phyloP scores from a whole-genome alignment of 495 filamentous ascomycete genomes.

The Lepidopterella palustris region DNA sequence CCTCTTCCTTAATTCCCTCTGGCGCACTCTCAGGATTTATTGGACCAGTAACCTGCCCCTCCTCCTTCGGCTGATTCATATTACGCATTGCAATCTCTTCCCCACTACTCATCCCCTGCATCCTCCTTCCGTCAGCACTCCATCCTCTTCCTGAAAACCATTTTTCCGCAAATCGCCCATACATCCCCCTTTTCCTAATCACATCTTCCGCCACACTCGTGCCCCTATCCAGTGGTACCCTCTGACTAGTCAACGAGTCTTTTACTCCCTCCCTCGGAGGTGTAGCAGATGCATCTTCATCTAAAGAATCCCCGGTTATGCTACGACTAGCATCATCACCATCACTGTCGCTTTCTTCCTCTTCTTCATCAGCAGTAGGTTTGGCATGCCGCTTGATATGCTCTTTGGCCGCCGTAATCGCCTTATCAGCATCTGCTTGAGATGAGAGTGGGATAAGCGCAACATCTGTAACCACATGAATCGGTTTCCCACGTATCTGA shows the following conservation, averaged over 20 bases:
- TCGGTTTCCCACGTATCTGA: constrained; percentile 67
- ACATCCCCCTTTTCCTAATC: constrained; percentile 65
- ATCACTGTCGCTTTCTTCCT: constrained; percentile 38
- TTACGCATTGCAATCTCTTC: constrained; percentile 27
- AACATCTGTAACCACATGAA: constrained; percentile 81
- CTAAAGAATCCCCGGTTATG: constrained; percentile 29
- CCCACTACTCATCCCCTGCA: constrained; percentile 50
- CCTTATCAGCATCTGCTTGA: constrained; percentile 60
- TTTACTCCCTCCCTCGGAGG: constrained; percentile 7
- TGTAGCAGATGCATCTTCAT: constrained; percentile 21
- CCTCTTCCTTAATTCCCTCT: constrained; percentile 10
- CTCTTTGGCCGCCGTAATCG: constrained; percentile 58
- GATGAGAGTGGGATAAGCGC: constrained; percentile 80
- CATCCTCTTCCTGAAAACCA: constrained; percentile 85
- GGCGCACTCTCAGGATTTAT: constrained; percentile 11
- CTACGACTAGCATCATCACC: constrained; percentile 19
- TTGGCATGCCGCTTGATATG: constrained; percentile 41
- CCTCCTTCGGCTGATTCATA: constrained; percentile 10
- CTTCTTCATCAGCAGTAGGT: constrained; percentile 25
- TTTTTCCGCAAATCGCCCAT: constrained; percentile 78
- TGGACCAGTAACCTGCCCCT: constrained; percentile 1
- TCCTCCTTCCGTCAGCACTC: constrained; percentile 53
- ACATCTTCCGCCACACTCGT: constrained; percentile 76
- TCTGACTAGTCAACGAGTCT: constrained; percentile 16
- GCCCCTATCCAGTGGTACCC: constrained; percentile 33